Evolutionary conservation across 2,329 filamentous ascomycete genomes (phyloP).

Genomic region (Teratosphaeria nubilosa): DNA sequence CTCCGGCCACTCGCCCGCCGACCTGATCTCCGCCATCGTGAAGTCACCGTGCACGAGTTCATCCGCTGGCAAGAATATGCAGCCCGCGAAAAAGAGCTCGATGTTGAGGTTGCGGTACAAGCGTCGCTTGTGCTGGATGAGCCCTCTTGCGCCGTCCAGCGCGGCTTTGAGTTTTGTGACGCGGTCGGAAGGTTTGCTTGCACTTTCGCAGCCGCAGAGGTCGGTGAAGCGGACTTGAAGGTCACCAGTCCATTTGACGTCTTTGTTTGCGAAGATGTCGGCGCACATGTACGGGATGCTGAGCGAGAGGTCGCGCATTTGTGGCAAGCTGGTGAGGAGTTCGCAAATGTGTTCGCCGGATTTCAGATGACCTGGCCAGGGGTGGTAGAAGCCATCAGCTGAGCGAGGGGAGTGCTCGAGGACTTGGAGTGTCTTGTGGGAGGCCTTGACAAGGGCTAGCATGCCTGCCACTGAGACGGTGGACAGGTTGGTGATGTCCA

Average conservation of each 20-base stretch:
- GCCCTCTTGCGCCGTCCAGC: slow-evolving; percentile 31
- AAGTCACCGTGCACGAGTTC: slow-evolving; percentile 40
- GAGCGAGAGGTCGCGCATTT: slow-evolving; percentile 39
- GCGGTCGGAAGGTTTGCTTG: slow-evolving; percentile 23
- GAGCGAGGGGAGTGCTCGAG: slow-evolving; percentile 45
- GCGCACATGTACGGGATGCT: slow-evolving; percentile 40
- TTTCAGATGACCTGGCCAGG: slow-evolving; percentile 35
- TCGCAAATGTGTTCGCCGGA: slow-evolving; percentile 39
- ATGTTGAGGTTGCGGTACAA: slow-evolving; percentile 32
- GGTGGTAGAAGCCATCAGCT: slow-evolving; percentile 42
- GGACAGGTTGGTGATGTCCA: slow-evolving; percentile 45
- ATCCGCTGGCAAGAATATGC: slow-evolving; percentile 41
- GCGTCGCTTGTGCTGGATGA: slow-evolving; percentile 30
- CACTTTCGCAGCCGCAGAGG: slow-evolving; percentile 32
- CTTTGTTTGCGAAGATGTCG: slow-evolving; percentile 33
- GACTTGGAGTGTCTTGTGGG: slow-evolving; percentile 37
- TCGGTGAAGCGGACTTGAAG: slow-evolving; percentile 41
- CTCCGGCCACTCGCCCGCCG: slow-evolving; percentile 31
- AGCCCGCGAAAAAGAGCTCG: slow-evolving; percentile 43
- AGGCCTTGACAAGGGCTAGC: slow-evolving; percentile 42
- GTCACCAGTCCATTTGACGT: slow-evolving; percentile 37
- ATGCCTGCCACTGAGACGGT: slow-evolving; percentile 44
- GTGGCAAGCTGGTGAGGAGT: slow-evolving; percentile 36
- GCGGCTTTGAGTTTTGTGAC: slow-evolving; percentile 29
- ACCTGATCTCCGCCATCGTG: slow-evolving; percentile 32